Base-by-base conservation (phyloP, 2,329 filamentous ascomycete genomes). In the Nemania sp. region DNA sequence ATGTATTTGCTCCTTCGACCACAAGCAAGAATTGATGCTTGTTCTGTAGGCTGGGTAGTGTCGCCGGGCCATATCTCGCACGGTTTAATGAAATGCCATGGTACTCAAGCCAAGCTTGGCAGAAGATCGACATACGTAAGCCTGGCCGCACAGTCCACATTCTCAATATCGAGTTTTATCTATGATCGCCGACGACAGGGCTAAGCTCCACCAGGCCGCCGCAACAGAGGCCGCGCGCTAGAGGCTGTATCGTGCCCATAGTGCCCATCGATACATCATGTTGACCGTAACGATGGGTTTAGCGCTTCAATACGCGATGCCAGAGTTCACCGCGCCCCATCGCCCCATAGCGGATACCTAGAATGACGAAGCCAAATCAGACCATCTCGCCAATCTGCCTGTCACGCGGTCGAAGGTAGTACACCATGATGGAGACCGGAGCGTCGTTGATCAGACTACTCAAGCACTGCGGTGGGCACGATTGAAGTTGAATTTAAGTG, bases 321-420 rank as follows among this genome's bases (percentile, higher is more conserved):
- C 30, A 47, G 44, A 47, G 24, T 37, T 52, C 36, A 20, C 23
- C 17, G 23, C 31, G 33, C 39, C 23, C 24, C 46, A 45, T 60
- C 28, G 37, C 51, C 51, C 48, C 30, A 36, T 57, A 41, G 19
- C 15, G 6, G 31, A 47, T 19, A 50, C 31, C 33, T 30, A 9
- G 30, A 9, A 24, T 6, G 34, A 45, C 52, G 19, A 37, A 39
- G 37, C 23, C 19, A 52, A 12, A 57, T 57, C 54, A 60, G 50
- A 45, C 53, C 56, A 54, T 49, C 48, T 59, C 53, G 53, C 45
- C 56, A 54, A 53, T 54, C 45, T 47, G 36, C 19, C 44, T 53
- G 40, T 57, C 56, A 59, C 53, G 49, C 49, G 49, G 40, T 28
- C 45, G 14, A 46, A 41, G 17, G 31, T 30, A 56, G 33, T 48